Evolutionary conservation across 805 yeast species (phyloP).

Genomic region (Hanseniaspora lindneri): DNA sequence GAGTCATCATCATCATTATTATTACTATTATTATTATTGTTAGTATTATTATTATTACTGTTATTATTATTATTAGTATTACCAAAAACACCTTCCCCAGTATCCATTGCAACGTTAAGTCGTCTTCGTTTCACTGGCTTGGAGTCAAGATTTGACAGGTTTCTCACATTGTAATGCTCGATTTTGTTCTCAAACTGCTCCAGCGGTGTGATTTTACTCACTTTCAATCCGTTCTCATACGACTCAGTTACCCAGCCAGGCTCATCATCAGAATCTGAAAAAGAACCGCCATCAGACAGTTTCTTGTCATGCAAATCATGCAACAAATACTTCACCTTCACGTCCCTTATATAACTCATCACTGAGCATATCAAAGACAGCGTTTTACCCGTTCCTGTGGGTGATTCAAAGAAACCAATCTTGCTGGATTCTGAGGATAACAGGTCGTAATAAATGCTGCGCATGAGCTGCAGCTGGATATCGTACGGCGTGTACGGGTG

Average conservation of each 20-base stretch:
- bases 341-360: constrained; percentile 65
- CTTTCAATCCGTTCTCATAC: constrained; percentile 25
- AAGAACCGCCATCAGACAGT: constrained; percentile 21
- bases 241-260: constrained; percentile 56
- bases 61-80: background rate
- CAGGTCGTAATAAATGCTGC: constrained; percentile 53
- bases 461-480: constrained; percentile 70
- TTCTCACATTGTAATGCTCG: constrained; percentile 22
- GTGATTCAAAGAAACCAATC: constrained; percentile 78
- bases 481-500: constrained; percentile 78
- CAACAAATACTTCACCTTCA: constrained; percentile 25
- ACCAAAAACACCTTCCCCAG: background rate
- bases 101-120: constrained; percentile 21
- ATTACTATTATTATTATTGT: constrained; percentile 19
- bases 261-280: constrained; percentile 44
- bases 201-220: constrained; percentile 22
- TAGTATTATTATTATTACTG: constrained; percentile 14
- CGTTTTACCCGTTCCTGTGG: constrained; percentile 93
- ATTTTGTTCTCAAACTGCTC: constrained; percentile 31
- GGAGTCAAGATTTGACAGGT: constrained; percentile 9
- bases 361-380: constrained; percentile 74
- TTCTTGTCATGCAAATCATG: constrained; percentile 22
- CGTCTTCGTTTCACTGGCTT: constrained; percentile 18
- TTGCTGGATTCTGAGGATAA: constrained; percentile 35
- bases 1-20: constrained; percentile 27